Conservation (phyloP, 108 stramenopile species). For the Conticribra guillardii region DNA sequence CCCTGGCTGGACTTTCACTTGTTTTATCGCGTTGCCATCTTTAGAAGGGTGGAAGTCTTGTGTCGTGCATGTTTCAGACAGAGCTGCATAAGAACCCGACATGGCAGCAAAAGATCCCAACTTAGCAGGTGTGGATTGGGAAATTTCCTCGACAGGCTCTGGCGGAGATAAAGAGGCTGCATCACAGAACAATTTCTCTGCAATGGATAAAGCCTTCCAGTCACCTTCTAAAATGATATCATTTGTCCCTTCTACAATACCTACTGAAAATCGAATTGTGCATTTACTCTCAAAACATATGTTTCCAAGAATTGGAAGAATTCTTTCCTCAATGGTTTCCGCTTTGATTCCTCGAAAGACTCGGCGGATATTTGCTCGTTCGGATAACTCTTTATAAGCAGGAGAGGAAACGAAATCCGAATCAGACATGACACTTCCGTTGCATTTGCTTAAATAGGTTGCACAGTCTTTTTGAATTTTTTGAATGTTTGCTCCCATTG, state of each 20-base stretch:
- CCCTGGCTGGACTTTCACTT: constrained; percentile 68
- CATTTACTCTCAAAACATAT: constrained; percentile 77
- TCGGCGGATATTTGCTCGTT: constrained; percentile 46
- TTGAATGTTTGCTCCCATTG: constrained; percentile 40
- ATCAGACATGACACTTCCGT: constrained; percentile 44
- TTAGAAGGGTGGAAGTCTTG: constrained; percentile 15
- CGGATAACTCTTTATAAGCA: constrained; percentile 47
- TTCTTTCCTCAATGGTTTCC: constrained; percentile 46
- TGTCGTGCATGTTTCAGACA: constrained; percentile 1
- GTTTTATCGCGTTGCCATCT: constrained; percentile 45
- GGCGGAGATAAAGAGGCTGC: constrained; percentile 21
- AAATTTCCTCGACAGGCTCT: constrained; percentile 3
- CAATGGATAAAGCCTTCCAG: constrained; percentile 81
- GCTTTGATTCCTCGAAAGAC: constrained; percentile 48
- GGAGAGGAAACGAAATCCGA: constrained; percentile 51
- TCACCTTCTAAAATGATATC: constrained; percentile 74
- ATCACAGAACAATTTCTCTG: constrained; percentile 56
- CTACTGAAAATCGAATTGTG: constrained; percentile 60
- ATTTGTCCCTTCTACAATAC: constrained; percentile 30
- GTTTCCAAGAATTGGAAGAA: constrained; percentile 66
- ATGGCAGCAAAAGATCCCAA: neutral
- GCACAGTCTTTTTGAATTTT: constrained; percentile 41
- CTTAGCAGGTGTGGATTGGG: constrained; percentile 14
- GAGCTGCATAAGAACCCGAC: constrained; percentile 1
- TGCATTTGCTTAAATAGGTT: constrained; percentile 38